A percentile compares a stretch with the other conserved stretches of the same genome.
phyloP scores from a whole-genome alignment of 495 filamentous ascomycete species.

The Pyronema domesticum region DNA sequence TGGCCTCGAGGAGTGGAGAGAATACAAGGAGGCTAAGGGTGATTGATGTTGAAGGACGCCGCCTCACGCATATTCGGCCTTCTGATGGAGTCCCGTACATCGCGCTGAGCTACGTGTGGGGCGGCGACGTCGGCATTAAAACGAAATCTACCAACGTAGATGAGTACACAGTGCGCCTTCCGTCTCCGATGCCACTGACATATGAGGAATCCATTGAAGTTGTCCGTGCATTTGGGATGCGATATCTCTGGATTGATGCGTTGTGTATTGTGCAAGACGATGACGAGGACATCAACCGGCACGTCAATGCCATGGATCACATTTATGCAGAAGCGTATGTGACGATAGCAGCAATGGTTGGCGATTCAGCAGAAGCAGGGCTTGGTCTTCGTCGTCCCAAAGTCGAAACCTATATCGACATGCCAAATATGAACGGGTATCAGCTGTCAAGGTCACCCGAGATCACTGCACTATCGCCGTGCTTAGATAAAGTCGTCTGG shows the following conservation, averaged over 20 bases:
- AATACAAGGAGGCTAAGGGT: no score
- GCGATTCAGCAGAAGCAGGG: constrained; percentile 6
- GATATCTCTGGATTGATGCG: constrained; percentile 17
- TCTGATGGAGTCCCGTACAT: no score
- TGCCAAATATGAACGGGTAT: neutral
- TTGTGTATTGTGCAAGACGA: constrained; percentile 17
- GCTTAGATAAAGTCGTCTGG: neutral
- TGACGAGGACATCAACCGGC: constrained; percentile 6
- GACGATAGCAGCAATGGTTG: constrained; percentile 12
- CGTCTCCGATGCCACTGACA: neutral
- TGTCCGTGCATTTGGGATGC: constrained; percentile 3
- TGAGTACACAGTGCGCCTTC: neutral
- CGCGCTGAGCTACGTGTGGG: constrained; percentile 19
- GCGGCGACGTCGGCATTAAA: neutral
- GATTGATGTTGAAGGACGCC: no score
- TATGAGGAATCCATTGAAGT: constrained; percentile 9
- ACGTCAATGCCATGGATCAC: constrained; percentile 9
- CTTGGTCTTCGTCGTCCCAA: neutral
- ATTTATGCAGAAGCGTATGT: constrained; percentile 10
- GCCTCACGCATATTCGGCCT: no score
- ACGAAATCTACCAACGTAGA: neutral
- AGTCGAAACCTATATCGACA: neutral
- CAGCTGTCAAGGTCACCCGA: no score
- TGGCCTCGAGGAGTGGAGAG: no score
- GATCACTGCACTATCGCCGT: neutral